Base-by-base conservation (phyloP, 1,284 basidiomycete species). In the Melampsora larici-populina region DNA sequence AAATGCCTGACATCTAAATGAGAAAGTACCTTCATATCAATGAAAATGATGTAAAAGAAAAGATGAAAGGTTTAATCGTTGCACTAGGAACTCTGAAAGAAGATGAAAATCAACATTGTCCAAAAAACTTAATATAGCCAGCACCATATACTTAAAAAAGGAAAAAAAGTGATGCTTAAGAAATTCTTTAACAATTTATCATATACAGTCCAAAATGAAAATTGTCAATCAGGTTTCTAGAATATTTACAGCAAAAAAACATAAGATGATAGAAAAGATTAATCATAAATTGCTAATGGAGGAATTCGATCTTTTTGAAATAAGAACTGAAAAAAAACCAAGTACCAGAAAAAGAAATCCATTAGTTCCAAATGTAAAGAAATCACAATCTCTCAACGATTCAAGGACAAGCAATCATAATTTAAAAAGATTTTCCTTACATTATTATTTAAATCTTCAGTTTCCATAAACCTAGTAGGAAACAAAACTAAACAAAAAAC, bases 251-350 rank as follows among this genome's bases (percentile, higher is more conserved):
- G 36, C 36, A 36, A 36, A 36, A 36, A 51, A 31, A 11, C 9
- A 36, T 18, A 40, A 17, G 24, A 60, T n/a, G 17, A 17, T 55
- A 60, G 2, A 24, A 64, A 0, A 21, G 17, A 71, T 67, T 64
- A 85, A 78, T 85, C 82, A 80, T 83, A 85, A 75, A 85, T 85
- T 0, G 84, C 83, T 13, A 85, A 77, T 18, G 85, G 85, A n/a
- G 85, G 80, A 60, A 86, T 85, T 88, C 89, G 88, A 83, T 96
- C 93, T 58, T 92, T 88, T n/a, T 78, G 79, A 67, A 79, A 80
- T 36, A 97, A 85, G 86, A 97, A 96, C 83, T 95, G 94, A 6
- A 55, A 24, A 6, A 81, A 93, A 90, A 2, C 89, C 36, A 40
- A 33, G 8, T n/a, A n/a, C n/a, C n/a, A n/a, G n/a, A n/a, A 58